Percentiles rank a stretch among this genome's conserved stretches.
Conservation (phyloP, 2,329 filamentous ascomycete genomes). For the Ophiocordyceps robertsii region DNA sequence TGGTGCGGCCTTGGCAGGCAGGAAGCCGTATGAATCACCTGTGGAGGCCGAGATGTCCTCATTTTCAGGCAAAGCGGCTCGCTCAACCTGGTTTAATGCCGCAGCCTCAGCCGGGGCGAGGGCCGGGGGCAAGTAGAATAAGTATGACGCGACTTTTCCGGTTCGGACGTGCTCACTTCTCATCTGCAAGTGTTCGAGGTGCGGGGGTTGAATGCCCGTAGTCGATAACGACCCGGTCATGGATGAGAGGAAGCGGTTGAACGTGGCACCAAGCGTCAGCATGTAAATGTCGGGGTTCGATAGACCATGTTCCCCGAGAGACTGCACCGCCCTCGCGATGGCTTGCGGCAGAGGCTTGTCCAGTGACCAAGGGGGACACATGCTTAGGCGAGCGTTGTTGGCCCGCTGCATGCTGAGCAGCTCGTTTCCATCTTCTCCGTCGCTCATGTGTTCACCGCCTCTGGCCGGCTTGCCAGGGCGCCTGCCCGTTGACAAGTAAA, state of each 20-base stretch:
- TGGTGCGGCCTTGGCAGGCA: no score
- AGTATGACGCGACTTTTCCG: constrained; percentile 23
- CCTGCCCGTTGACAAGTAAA: constrained; percentile 37
- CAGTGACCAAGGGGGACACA: constrained; percentile 17
- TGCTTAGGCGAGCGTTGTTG: constrained; percentile 4
- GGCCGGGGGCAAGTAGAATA: constrained; percentile 12
- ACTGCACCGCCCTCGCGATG: constrained; percentile 16
- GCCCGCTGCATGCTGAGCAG: constrained; percentile 3
- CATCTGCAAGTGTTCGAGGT: constrained; percentile 20
- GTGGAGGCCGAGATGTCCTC: not conserved
- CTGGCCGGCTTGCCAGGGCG: constrained; percentile 14
- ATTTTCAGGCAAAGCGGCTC: not conserved
- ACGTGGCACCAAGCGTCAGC: constrained; percentile 21
- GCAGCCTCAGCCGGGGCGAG: not conserved
- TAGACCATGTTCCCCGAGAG: constrained; percentile 14
- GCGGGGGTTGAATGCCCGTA: constrained; percentile 16
- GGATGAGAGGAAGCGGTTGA: constrained; percentile 22
- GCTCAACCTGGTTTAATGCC: not conserved
- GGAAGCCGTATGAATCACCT: no score
- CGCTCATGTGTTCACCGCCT: constrained; percentile 9
- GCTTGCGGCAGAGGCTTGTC: constrained; percentile 20
- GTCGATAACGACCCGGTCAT: constrained; percentile 21
- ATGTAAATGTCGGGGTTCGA: constrained; percentile 24
- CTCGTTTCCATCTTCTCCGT: constrained; percentile 11
- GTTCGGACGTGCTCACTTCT: constrained; percentile 20